Evolutionary conservation across 169 alveolate genomes (phyloP), one percentile per base, ranked within the genome.

Genomic region (Toxoplasma gondii): DNA sequence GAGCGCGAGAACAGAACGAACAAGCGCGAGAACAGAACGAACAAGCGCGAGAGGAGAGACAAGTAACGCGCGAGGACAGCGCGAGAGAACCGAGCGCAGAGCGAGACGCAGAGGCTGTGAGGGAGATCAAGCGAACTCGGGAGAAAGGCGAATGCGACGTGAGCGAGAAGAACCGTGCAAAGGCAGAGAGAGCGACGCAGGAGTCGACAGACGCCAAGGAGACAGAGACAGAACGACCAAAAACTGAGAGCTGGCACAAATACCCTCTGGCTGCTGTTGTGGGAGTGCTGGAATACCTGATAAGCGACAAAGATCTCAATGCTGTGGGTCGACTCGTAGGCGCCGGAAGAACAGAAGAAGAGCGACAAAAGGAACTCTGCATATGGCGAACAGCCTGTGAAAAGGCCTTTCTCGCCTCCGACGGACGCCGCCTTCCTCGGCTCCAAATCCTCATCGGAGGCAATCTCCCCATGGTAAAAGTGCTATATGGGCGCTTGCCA

Each of bases 391-490:
- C 34, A 64, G n/a, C 74, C 74, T 64, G 74, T 27, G 34, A 64
- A 64, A 64, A 64, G 74, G 24, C 74, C 74, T 27, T 64, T 1
- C 74, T 16, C 29, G 29, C 24, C 74, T 1, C 24, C 1, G n/a
- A 64, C n/a, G 74, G 74, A 36, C 45, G 44, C 24, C 27, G 17
- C 84, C 38, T 74, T 31, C 84, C 84, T 12, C 1, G 49, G n/a
- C 39, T 74, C 10, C 84, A 74, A 36, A 31, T 74, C 45, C 84
- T 74, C 84, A 44, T 74, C 44, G 84, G 84, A 74, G 84, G 84
- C 41, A 36, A 74, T n/a, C 84, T 74, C 12, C 84, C 84, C 39
- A 74, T 74, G 84, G 84, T 74, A 74, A 22, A 22, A 7, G 70
- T 58, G 36, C 38, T 24, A 34, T 24, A n/a, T n/a, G 5, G 31